Base-by-base conservation (phyloP, 495 filamentous ascomycete species). In the Aspergillus wentii region DNA sequence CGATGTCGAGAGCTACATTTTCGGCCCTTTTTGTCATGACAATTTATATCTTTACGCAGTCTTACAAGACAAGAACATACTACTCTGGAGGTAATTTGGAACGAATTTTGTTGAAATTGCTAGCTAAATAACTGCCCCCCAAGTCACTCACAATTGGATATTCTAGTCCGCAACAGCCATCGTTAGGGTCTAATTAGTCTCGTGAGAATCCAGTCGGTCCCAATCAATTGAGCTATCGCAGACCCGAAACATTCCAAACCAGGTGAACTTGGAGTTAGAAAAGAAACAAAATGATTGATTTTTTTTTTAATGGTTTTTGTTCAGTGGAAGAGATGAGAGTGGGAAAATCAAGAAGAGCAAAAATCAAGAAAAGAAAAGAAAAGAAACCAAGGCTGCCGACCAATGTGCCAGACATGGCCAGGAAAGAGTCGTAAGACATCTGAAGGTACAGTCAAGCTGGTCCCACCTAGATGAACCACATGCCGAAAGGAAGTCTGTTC, bases 381-480 rank as follows among this genome's bases (percentile, higher is more conserved):
- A 8, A 38, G 10, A n/a, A n/a, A n/a, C 11, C 16, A 38, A 33
- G 29, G 15, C 29, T 1, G 6, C 41, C 20, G 20, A n/a, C 21
- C 20, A 18, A n/a, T n/a, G n/a, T n/a, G n/a, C 25, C 17, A 33
- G 18, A 35, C 31, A 14, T 43, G 18, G 16, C 28, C 25, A 33
- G 26, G 29, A 28, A n/a, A n/a, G n/a, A n/a, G n/a, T n/a, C n/a
- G n/a, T n/a, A n/a, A n/a, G n/a, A n/a, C 14, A 2, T 0, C 6
- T 3, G 11, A 10, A 8, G 17, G 11, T 9, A n/a, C n/a, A n/a
- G n/a, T n/a, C n/a, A n/a, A n/a, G n/a, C n/a, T n/a, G n/a, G n/a
- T n/a, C n/a, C n/a, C n/a, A n/a, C 14, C 39, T 52, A 69, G 14
- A 69, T 57, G 40, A 62, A 69, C 65, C 65, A 69, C 63, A 67